Evolutionary conservation across 441 rosid species (phyloP).

Genomic region (Viola pubescens): DNA sequence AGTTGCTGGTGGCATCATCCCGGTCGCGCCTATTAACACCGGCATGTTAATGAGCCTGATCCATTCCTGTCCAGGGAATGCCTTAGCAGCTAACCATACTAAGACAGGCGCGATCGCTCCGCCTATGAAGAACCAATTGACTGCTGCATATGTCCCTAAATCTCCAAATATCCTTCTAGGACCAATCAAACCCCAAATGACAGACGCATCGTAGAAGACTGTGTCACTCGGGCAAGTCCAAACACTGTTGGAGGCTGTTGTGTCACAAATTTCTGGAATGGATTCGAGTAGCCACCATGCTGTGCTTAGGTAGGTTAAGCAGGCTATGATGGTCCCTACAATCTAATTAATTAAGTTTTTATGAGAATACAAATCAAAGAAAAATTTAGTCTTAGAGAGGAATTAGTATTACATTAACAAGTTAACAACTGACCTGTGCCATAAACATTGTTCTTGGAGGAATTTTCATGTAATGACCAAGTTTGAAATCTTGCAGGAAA

Average conservation of each 20-base stretch:
- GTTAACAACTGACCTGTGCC: conserved; percentile 53
- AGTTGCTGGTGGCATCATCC: conserved; percentile 89
- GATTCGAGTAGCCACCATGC: conserved; percentile 99
- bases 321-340: conserved; percentile 78
- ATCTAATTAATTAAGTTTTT: conserved; percentile 31
- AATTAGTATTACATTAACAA: not conserved
- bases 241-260: conserved; percentile 50
- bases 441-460: conserved; percentile 94
- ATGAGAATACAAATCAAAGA: not conserved
- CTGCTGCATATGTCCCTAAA: conserved; percentile 55
- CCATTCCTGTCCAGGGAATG: conserved; percentile 74
- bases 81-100: conserved; percentile 74
- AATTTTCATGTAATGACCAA: conserved; percentile 95
- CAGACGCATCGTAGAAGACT: conserved; percentile 89
- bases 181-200: conserved; percentile 86
- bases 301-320: conserved; percentile 62
- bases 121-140: conserved; percentile 83
- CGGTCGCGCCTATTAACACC: conserved; percentile 70
- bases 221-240: conserved; percentile 92
- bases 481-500: conserved; percentile 91
- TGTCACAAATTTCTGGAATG: conserved; percentile 64
- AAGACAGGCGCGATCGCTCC: conserved; percentile 74
- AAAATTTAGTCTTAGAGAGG: not conserved
- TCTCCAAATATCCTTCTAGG: conserved; percentile 86
- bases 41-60: conserved; percentile 86